phyloP scores from a whole-genome alignment of 176 grass and related monocot genomes.

The Phoenix roebelenii region DNA sequence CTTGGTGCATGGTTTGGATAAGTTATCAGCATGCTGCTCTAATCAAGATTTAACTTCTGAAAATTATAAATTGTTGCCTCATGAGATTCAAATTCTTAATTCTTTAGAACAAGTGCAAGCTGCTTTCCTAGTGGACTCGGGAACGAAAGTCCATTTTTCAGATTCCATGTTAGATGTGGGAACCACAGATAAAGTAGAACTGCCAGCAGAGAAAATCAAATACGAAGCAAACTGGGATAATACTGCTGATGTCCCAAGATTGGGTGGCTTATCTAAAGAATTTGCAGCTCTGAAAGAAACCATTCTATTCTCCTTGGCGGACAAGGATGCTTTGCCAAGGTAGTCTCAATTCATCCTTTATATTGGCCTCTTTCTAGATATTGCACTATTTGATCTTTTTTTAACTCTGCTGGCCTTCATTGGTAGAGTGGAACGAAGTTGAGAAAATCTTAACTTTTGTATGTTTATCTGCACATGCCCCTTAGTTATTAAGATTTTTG shows the following conservation, averaged over 20 bases:
- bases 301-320: constrained; percentile 49
- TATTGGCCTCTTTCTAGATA: no score
- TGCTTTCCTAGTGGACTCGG: constrained; percentile 31
- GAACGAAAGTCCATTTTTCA: constrained; percentile 54
- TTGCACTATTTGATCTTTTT: no score
- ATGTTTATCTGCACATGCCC: no score
- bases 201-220: constrained; percentile 9
- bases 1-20: constrained; percentile 38
- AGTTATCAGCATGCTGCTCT: constrained; percentile 17
- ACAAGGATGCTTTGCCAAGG: constrained; percentile 46
- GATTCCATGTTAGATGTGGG: constrained; percentile 23
- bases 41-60: constrained; percentile 11
- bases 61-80: constrained; percentile 16
- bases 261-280: constrained; percentile 80
- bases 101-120: constrained; percentile 3
- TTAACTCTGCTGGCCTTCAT: no score
- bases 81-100: constrained; percentile 16
- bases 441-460: no score
- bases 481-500: no score
- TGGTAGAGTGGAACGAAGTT: no score
- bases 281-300: constrained; percentile 50
- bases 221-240: constrained; percentile 11
- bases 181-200: constrained; percentile 14
- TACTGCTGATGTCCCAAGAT: constrained; percentile 15
- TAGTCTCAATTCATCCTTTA: constrained; percentile 6